Percentiles rank a stretch among this genome's conserved stretches.
Evolutionary conservation across 208 protist species (phyloP).

Genomic region (Crithidia brevicula): DNA sequence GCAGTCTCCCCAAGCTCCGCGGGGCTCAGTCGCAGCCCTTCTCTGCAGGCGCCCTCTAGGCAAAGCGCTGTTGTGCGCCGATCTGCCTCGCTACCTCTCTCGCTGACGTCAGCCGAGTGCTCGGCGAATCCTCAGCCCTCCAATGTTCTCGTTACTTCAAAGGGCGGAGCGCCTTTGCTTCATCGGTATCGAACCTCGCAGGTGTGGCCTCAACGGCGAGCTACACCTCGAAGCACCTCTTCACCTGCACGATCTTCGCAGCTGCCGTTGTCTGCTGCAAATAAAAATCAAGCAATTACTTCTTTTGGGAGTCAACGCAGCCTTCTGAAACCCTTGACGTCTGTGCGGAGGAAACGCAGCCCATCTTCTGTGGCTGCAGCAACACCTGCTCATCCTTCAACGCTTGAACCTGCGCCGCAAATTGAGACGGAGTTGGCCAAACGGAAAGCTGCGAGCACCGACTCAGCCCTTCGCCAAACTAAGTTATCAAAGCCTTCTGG

Average conservation of each 20-base stretch:
- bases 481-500: background rate
- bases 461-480: background rate
- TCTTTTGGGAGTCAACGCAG: too few species aligned
- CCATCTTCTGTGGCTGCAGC: background rate
- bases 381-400: background rate
- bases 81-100: conserved; percentile 15
- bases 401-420: too few species aligned
- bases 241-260: background rate
- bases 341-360: background rate
- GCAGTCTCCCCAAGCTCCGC: conserved; percentile 17
- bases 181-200: conserved; percentile 41
- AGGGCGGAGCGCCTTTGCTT: conserved; percentile 29
- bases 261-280: background rate
- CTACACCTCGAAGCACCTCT: conserved; percentile 13
- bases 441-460: too few species aligned
- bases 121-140: too few species aligned
- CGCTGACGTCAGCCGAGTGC: background rate
- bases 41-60: background rate
- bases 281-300: background rate
- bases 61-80: background rate
- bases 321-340: background rate
- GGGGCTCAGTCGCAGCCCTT: conserved; percentile 27
- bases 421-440: too few species aligned
- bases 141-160: background rate
- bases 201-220: background rate